phyloP scores from a whole-genome alignment of 129 eudicot species.

The Ambrosia artemisiifolia region DNA sequence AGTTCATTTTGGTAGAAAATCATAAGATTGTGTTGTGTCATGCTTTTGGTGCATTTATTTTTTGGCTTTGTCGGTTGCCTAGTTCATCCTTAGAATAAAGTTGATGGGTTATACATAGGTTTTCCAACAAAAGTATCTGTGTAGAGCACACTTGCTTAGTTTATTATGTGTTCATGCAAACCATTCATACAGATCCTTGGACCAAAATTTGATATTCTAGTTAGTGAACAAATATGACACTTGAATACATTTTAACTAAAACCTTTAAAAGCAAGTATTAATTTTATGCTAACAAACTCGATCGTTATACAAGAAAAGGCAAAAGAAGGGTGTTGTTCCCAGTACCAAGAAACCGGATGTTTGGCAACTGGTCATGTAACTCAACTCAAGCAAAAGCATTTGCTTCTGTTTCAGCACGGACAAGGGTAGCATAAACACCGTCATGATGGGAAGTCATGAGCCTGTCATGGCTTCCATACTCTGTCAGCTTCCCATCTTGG shows the following conservation, averaged over 20 bases:
- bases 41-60: neutral
- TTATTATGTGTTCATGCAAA: too few species aligned
- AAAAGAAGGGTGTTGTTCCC: neutral
- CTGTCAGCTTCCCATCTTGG: slow-evolving; percentile 54
- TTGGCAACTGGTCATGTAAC: neutral
- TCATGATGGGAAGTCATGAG: slow-evolving; percentile 64
- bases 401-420: slow-evolving; percentile 84
- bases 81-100: too few species aligned
- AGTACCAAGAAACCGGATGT: neutral
- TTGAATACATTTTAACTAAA: neutral
- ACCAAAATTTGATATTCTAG: neutral
- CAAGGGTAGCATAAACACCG: slow-evolving; percentile 66
- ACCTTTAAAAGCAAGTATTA: neutral
- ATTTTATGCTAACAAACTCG: neutral
- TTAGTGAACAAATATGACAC: neutral
- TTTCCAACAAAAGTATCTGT: too few species aligned
- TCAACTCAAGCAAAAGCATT: slow-evolving; percentile 55
- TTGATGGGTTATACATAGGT: too few species aligned
- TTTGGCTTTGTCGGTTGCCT: too few species aligned
- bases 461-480: slow-evolving; percentile 70
- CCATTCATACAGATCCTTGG: too few species aligned
- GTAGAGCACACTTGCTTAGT: too few species aligned
- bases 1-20: neutral
- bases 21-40: neutral
- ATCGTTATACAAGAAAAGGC: neutral